Evolutionary conservation across 129 eudicot genomes (phyloP).

Genomic region (Apium graveolens): DNA sequence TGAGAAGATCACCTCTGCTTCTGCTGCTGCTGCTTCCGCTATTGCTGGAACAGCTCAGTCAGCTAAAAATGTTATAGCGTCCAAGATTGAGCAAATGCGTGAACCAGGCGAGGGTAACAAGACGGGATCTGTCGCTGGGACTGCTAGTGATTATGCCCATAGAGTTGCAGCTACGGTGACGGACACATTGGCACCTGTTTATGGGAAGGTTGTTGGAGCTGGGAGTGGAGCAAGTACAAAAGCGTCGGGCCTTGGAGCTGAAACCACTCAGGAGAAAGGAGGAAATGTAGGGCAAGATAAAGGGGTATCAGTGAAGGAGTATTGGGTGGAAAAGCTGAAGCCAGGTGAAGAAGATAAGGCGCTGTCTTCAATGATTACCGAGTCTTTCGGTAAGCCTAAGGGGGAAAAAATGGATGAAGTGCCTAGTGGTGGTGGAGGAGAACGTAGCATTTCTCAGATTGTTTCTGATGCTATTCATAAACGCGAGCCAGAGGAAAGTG

Average conservation of each 20-base stretch:
- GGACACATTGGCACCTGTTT: slow-evolving; percentile 38
- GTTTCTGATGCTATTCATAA: slow-evolving; percentile 24
- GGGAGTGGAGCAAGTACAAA: slow-evolving; percentile 39
- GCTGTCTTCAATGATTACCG: slow-evolving; percentile 46
- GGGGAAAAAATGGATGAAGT: neutral
- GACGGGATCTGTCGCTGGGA: neutral
- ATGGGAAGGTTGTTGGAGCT: slow-evolving; percentile 40
- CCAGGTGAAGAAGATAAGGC: slow-evolving; percentile 80
- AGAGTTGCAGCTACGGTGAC: slow-evolving; percentile 31
- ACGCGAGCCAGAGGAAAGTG: slow-evolving; percentile 12
- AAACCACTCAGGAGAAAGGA: neutral
- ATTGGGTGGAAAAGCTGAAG: slow-evolving; percentile 50
- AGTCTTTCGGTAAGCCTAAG: slow-evolving; percentile 19
- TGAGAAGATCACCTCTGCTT: slow-evolving; percentile 22
- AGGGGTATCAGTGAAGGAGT: slow-evolving; percentile 50
- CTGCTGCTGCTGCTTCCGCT: slow-evolving; percentile 7
- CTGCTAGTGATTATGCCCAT: slow-evolving; percentile 40
- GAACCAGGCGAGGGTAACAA: neutral
- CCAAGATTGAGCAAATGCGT: slow-evolving; percentile 25
- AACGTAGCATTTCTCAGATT: slow-evolving; percentile 13
- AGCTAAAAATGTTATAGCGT: slow-evolving; percentile 31
- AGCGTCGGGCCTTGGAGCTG: slow-evolving; percentile 24
- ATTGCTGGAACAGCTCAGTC: slow-evolving; percentile 26
- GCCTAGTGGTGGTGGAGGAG: neutral
- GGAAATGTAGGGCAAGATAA: slow-evolving; percentile 19